Evolutionary conservation across 139 green algal genomes (phyloP).

Genomic region (Chlorella sp.): DNA sequence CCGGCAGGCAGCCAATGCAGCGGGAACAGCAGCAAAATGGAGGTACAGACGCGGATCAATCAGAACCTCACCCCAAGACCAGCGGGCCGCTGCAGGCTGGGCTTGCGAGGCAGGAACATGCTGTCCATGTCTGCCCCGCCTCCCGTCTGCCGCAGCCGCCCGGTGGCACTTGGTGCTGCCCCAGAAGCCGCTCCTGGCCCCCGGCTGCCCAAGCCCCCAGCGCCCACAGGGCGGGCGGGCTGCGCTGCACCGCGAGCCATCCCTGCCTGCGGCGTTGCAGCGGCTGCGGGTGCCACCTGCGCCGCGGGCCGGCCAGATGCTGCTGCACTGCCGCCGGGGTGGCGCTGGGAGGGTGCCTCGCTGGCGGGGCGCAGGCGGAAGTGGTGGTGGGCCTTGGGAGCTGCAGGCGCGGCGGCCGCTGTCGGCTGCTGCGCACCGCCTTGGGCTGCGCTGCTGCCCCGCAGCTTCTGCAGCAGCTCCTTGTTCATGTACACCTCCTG

Average conservation of each 20-base stretch:
- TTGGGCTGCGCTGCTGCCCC: background rate
- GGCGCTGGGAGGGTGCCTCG: slow-evolving; percentile 16
- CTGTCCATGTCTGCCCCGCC: background rate
- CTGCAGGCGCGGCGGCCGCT: background rate
- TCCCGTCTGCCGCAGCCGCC: background rate
- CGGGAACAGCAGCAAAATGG: background rate
- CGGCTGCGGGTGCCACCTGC: background rate
- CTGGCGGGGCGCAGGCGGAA: slow-evolving; percentile 16
- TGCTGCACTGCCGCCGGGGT: background rate
- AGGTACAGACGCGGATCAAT: background rate
- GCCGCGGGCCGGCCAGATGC: background rate
- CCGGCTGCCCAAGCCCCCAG: background rate
- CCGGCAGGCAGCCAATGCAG: too few species aligned
- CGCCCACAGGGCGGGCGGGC: too few species aligned
- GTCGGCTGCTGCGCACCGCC: slow-evolving; percentile 2
- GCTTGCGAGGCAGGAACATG: slow-evolving; percentile 19
- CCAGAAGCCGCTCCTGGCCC: background rate
- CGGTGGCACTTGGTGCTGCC: background rate
- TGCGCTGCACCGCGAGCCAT: too few species aligned
- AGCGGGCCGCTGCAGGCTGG: background rate
- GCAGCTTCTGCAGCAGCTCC: slow-evolving; percentile 19
- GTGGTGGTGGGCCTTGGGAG: slow-evolving; percentile 21
- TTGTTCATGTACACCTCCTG: slow-evolving; percentile 46
- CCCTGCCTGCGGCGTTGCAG: too few species aligned
- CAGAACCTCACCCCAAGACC: background rate